Percentiles rank a stretch among this genome's conserved stretches.
phyloP scores from a whole-genome alignment of 192 early-diverging fungal genomes.

The Entomortierella beljakovae region DNA sequence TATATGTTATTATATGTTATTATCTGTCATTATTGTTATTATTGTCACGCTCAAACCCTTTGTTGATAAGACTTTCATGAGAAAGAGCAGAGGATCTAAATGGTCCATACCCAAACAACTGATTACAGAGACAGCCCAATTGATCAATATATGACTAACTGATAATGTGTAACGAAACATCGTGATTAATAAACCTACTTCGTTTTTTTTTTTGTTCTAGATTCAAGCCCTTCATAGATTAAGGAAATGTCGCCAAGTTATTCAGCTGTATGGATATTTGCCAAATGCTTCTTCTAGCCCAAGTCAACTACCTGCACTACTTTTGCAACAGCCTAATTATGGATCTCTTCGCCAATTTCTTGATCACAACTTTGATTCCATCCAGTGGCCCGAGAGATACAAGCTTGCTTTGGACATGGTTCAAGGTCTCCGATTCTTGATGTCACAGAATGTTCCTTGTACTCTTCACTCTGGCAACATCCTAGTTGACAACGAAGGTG shows the following conservation, averaged over 20 bases:
- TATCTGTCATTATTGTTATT: too few species aligned
- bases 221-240: conserved; percentile 49
- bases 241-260: conserved; percentile 47
- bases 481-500: conserved; percentile 44
- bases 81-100: not conserved
- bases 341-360: conserved; percentile 53
- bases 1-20: too few species aligned
- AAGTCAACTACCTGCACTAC: conserved; percentile 36
- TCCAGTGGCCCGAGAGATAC: conserved; percentile 53
- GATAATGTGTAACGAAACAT: too few species aligned
- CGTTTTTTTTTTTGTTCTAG: conserved; percentile 11
- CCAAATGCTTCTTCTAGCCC: conserved; percentile 23
- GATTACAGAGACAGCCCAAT: too few species aligned
- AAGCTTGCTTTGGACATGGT: conserved; percentile 47
- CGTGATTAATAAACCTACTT: conserved; percentile 6
- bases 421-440: conserved; percentile 46
- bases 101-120: too few species aligned
- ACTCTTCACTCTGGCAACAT: conserved; percentile 51
- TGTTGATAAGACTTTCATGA: not conserved
- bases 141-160: too few species aligned
- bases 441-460: conserved; percentile 27
- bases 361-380: conserved; percentile 43
- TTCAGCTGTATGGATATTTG: conserved; percentile 53
- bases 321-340: conserved; percentile 40
- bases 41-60: conserved; percentile 3